These are phyloP conservation scores for Termitomyces sp. DNA, from an alignment of 768 basidiomycete species.

Conservation along the genomic window DNA sequence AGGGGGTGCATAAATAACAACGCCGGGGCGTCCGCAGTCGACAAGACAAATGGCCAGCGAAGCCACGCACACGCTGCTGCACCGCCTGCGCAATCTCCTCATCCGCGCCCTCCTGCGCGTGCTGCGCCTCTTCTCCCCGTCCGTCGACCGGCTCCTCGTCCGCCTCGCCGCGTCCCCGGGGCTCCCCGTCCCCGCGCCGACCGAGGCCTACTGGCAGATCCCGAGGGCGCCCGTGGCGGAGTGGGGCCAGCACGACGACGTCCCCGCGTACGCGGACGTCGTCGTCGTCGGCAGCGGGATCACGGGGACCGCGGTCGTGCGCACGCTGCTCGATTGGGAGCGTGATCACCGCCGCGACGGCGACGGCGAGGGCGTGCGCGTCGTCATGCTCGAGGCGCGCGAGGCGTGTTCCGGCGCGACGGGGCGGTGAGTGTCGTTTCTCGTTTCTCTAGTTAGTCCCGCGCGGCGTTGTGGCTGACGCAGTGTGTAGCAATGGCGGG, in stretches of 20 bases:
- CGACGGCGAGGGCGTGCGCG: constrained; percentile 28
- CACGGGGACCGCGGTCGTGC: constrained; percentile 57
- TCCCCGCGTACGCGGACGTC: constrained; percentile 49
- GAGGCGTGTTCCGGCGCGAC: constrained; percentile 73
- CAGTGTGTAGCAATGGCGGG: constrained; percentile 53
- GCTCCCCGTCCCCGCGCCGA: constrained; percentile 49
- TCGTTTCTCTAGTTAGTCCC: neutral
- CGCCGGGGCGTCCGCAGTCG: no score
- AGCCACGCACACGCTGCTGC: neutral
- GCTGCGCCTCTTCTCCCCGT: constrained; percentile 15
- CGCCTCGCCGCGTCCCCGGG: constrained; percentile 39
- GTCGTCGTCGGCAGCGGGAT: constrained; percentile 78
- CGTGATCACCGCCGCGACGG: constrained; percentile 14
- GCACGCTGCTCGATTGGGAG: constrained; percentile 39
- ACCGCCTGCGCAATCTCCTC: constrained; percentile 13
- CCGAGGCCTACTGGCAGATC: constrained; percentile 57
- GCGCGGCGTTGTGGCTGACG: no score
- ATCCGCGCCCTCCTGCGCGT: constrained; percentile 13
- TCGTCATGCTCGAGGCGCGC: constrained; percentile 80
- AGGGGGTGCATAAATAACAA: no score
- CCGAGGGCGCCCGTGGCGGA: constrained; percentile 43
- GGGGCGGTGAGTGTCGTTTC: constrained; percentile 44
- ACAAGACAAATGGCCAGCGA: neutral
- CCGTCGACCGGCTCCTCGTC: constrained; percentile 17
- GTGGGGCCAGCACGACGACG: constrained; percentile 17